Evolutionary conservation across 257 asterid genomes (phyloP), one percentile per base, ranked within the genome.

Genomic region (Thymus mandschuricus): DNA sequence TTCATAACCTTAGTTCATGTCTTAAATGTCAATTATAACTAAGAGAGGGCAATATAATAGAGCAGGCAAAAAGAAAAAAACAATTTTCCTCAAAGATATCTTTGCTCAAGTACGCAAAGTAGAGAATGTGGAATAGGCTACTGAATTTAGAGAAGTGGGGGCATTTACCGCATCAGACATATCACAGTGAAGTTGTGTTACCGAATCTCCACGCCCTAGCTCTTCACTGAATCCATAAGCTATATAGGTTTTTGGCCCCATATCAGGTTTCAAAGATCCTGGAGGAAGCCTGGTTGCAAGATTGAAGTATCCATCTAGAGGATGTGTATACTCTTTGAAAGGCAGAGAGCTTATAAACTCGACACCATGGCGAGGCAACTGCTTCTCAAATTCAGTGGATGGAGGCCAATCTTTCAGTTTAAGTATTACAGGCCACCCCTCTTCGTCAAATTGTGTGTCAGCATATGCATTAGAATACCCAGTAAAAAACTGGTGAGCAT

Each of bases 231-330:
- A 72, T 13, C 88, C 88, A 69, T 84, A 79, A 44, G 86, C 88
- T 29, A 84, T 84, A 56, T 81, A 81, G n/a, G 88, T 81, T 74
- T 84, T 84, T 0, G 88, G 88, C 27, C 88, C 88, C 84, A 83
- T 66, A 64, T 83, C 88, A 44, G 86, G 88, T 76, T 84, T 79
- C 72, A 84, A 10, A 55, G 71, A 77, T 3, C 35, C 8, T 0
- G 31, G 2, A 21, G 85, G 86, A 43, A 84, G 81, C 51, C 72
- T 75, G 45, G 57, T 74, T 13, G 80, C 89, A 60, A 84, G 80
- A 69, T 84, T 84, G 28, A 84, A 60, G 71, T 68, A 73, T 48
- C 86, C 85, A 63, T 34, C 11, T 6, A 52, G 35, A 54, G 86
- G 86, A 75, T 84, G 82, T 34, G 88, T 79, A 54, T 84, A 84